Percentiles rank a stretch among this genome's conserved stretches.
Evolutionary conservation across 2,329 filamentous ascomycete species (phyloP).

Genomic region (Fusarium pseudoanthophilum): DNA sequence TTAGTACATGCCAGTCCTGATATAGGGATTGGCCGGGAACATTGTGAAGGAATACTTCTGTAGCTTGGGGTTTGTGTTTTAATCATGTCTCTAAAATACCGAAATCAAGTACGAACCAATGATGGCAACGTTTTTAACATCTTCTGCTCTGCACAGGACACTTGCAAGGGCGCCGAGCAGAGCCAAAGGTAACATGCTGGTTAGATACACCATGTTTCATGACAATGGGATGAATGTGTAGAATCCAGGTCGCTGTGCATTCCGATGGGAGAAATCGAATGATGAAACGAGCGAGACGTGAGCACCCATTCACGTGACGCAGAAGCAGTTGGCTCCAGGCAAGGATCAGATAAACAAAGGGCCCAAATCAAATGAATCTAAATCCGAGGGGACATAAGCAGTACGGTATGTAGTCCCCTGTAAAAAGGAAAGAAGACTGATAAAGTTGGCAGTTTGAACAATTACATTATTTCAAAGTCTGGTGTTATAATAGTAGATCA

Average conservation of each 20-base stretch:
- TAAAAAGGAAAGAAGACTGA: background rate
- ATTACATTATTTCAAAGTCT: background rate
- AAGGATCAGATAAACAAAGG: background rate
- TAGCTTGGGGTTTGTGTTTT: background rate
- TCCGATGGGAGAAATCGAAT: background rate
- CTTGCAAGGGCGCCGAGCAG: slow-evolving; percentile 32
- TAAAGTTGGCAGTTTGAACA: background rate
- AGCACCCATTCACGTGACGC: slow-evolving; percentile 14
- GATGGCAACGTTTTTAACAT: slow-evolving; percentile 51
- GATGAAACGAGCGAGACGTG: background rate
- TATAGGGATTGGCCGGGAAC: background rate
- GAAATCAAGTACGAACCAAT: slow-evolving; percentile 47
- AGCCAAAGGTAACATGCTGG: slow-evolving; percentile 27
- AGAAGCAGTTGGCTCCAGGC: background rate
- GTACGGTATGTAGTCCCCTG: background rate
- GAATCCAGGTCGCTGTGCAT: background rate
- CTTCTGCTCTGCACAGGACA: slow-evolving; percentile 9
- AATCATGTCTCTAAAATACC: background rate
- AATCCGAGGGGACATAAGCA: background rate
- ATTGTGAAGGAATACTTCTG: background rate
- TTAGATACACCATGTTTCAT: slow-evolving; percentile 28
- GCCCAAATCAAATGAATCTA: background rate
- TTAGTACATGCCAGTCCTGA: slow-evolving; percentile 12
- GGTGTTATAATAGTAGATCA: background rate
- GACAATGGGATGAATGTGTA: background rate